Evolutionary conservation across 148 eudicot genomes (phyloP).

Genomic region (Linanthus parryae): DNA sequence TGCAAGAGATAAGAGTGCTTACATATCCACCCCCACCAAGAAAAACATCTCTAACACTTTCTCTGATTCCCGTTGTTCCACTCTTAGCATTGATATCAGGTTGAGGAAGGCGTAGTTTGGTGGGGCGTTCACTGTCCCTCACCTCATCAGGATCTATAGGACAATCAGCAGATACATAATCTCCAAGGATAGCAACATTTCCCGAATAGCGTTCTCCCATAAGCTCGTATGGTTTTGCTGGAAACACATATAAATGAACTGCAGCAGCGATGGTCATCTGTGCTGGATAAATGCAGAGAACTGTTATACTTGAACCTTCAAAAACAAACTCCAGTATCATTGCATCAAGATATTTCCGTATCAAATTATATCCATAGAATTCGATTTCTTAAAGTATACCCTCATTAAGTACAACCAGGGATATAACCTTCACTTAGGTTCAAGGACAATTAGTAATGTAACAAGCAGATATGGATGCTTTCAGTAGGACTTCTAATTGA

Average conservation of each 20-base stretch:
- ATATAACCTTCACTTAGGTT: too few species aligned
- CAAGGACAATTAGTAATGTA: too few species aligned
- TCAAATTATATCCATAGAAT: too few species aligned
- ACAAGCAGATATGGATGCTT: too few species aligned
- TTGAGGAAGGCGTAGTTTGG: constrained; percentile 88
- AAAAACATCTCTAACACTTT: constrained; percentile 89
- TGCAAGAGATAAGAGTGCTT: constrained; percentile 26
- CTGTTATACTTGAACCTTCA: constrained; percentile 19
- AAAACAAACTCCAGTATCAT: too few species aligned
- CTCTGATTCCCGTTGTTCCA: constrained; percentile 76
- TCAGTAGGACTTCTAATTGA: too few species aligned
- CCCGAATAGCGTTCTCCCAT: constrained; percentile 77
- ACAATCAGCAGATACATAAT: constrained; percentile 87
- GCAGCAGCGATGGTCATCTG: constrained; percentile 96
- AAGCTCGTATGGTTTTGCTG: constrained; percentile 84
- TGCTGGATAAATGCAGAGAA: constrained; percentile 45
- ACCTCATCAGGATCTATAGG: constrained; percentile 97
- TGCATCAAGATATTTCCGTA: too few species aligned
- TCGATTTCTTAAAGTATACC: too few species aligned
- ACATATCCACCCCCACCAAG: constrained; percentile 95
- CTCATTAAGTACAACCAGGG: too few species aligned
- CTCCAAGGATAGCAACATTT: constrained; percentile 86
- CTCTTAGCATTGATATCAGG: constrained; percentile 54
- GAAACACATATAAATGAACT: constrained; percentile 94
- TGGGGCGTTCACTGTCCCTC: constrained; percentile 93